A percentile compares a stretch with the other conserved stretches of the same genome.
Conservation (phyloP, 345 rosid genomes). For the Eucalyptus caleyi region DNA sequence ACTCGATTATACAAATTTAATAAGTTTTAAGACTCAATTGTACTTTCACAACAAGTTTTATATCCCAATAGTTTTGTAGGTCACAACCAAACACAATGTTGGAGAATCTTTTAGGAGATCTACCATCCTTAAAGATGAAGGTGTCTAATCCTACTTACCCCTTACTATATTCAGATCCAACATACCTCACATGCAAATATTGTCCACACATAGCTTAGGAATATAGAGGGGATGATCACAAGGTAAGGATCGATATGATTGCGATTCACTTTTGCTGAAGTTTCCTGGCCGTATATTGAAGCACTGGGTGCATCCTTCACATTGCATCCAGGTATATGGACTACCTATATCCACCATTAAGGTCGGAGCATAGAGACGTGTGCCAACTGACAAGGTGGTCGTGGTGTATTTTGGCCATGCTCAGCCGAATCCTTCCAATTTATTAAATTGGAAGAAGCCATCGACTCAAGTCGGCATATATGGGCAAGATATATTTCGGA, state of each 20-base stretch:
- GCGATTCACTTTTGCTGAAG: neutral
- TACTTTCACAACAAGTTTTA: no score
- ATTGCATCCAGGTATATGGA: neutral
- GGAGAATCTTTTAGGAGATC: neutral
- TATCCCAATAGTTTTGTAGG: neutral
- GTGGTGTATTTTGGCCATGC: neutral
- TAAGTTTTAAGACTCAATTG: rapidly evolving
- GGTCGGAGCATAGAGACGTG: neutral
- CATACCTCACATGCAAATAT: neutral
- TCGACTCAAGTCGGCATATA: neutral
- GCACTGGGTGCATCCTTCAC: neutral
- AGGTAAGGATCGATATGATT: neutral
- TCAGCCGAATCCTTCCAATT: neutral
- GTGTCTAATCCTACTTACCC: neutral
- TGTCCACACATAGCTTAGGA: neutral
- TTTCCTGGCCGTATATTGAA: neutral
- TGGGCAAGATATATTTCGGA: neutral
- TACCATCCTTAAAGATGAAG: neutral
- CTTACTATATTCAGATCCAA: neutral
- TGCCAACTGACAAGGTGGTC: neutral
- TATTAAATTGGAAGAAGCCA: neutral
- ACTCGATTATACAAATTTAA: no score
- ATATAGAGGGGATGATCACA: neutral
- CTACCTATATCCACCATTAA: neutral
- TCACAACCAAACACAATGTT: neutral